A percentile compares a stretch with the other conserved stretches of the same genome.
Evolutionary conservation across 495 filamentous ascomycete species (phyloP).

Genomic region (Aspergillus coremiiformis): DNA sequence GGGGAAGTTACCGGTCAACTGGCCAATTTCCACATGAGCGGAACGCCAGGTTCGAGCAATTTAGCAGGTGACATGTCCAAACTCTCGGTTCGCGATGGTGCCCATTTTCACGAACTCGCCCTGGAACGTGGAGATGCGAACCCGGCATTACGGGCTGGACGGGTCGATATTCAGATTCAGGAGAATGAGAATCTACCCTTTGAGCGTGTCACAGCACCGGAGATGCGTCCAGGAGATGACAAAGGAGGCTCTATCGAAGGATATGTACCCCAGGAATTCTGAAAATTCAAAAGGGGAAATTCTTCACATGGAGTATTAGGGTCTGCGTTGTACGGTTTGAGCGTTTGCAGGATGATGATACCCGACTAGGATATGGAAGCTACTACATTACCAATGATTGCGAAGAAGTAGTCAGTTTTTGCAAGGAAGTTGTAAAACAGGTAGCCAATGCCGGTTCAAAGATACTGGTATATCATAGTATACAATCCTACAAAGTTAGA

Average conservation of each 20-base stretch:
- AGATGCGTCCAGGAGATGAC: conserved; percentile 30
- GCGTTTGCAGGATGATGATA: neutral
- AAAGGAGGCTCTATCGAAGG: conserved; percentile 41
- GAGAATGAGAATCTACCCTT: conserved; percentile 27
- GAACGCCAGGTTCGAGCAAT: conserved; percentile 6
- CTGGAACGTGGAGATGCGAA: conserved; percentile 42
- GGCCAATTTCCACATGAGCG: conserved; percentile 22
- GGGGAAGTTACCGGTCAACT: conserved; percentile 26
- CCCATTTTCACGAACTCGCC: conserved; percentile 33
- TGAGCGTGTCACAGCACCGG: conserved; percentile 19
- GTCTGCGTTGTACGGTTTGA: neutral
- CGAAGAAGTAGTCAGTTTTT: no score
- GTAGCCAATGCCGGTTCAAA: no score
- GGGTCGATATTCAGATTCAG: conserved; percentile 33
- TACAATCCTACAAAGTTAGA: no score
- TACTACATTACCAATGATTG: no score
- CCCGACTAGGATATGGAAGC: neutral
- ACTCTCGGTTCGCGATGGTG: conserved; percentile 20
- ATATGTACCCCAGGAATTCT: conserved; percentile 28
- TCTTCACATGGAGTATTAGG: neutral
- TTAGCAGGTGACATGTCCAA: conserved; percentile 17
- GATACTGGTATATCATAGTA: no score
- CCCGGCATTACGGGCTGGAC: conserved; percentile 20
- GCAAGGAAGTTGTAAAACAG: no score
- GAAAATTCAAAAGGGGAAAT: neutral